Evolutionary conservation across 2,329 filamentous ascomycete genomes (phyloP).

Genomic region (Cladosporium sp.): DNA sequence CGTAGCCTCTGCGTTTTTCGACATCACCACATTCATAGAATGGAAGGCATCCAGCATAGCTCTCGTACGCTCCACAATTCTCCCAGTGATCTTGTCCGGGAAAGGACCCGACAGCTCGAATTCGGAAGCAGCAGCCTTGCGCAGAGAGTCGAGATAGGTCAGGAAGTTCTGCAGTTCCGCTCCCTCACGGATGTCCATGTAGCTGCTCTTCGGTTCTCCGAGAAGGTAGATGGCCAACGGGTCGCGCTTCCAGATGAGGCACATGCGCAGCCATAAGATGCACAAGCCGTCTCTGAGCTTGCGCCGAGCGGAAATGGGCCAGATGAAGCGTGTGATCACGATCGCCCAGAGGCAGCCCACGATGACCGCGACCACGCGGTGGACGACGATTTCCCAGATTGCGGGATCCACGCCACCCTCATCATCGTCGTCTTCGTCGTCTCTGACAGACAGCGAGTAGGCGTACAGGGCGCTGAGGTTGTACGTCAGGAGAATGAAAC

Average conservation of each 20-base stretch:
- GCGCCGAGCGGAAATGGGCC: conserved; percentile 84
- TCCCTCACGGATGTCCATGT: conserved; percentile 86
- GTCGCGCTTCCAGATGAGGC: conserved; percentile 92
- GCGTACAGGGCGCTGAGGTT: conserved; percentile 93
- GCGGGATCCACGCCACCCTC: conserved; percentile 80
- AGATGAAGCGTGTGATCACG: conserved; percentile 81
- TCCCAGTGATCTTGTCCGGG: conserved; percentile 65
- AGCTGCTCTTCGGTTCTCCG: conserved; percentile 43
- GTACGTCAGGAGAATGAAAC: conserved; percentile 93
- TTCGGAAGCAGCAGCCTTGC: conserved; percentile 71
- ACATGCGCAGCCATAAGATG: conserved; percentile 90
- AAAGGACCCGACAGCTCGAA: conserved; percentile 89
- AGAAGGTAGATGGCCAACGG: conserved; percentile 68
- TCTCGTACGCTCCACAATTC: conserved; percentile 74
- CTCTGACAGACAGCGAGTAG: conserved; percentile 78
- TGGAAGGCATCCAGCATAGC: conserved; percentile 91
- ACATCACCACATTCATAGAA: conserved; percentile 89
- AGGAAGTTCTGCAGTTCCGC: conserved; percentile 77
- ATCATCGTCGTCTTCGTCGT: conserved; percentile 75
- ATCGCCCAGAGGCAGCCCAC: conserved; percentile 89
- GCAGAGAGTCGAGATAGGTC: conserved; percentile 68
- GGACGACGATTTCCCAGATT: conserved; percentile 82
- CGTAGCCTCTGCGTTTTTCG: conserved; percentile 70
- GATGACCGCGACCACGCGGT: conserved; percentile 82
- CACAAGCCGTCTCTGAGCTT: conserved; percentile 89